Conservation (phyloP, 306 rosid species). For the Cicer arietinum region DNA sequence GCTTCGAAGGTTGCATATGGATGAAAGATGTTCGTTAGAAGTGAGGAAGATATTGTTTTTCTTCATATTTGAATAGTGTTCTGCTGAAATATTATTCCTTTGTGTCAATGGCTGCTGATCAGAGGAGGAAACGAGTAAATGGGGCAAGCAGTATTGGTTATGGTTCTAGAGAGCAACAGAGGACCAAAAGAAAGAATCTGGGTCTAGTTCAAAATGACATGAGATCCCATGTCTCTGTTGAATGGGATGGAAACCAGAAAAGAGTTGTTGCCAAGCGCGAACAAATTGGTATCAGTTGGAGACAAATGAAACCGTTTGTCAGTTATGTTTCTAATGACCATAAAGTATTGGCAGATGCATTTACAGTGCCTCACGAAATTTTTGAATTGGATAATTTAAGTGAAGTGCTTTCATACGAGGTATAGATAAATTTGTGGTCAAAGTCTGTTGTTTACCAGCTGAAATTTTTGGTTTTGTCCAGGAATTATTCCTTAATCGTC, state of each 20-base stretch:
- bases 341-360: constrained; percentile 71
- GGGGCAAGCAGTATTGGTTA: constrained; percentile 59
- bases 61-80: constrained; percentile 40
- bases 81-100: constrained; percentile 42
- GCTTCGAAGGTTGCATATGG: constrained; percentile 47
- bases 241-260: constrained; percentile 81
- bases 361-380: constrained; percentile 71
- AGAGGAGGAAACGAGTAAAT: constrained; percentile 78
- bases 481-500: constrained; percentile 31
- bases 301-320: constrained; percentile 62
- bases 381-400: constrained; percentile 69
- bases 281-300: constrained; percentile 86
- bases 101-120: constrained; percentile 87
- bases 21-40: constrained; percentile 39
- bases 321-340: constrained; percentile 50
- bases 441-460: constrained; percentile 29
- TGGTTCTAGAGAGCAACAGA: constrained; percentile 71
- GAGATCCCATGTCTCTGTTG: constrained; percentile 75
- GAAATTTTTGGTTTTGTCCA: neutral
- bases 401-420: constrained; percentile 84
- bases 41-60: constrained; percentile 41
- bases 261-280: constrained; percentile 84
- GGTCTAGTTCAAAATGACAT: constrained; percentile 61
- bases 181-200: constrained; percentile 61
- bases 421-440: constrained; percentile 46